Base-by-base conservation (phyloP, 2,329 filamentous ascomycete genomes). In the Botrytis elliptica region DNA sequence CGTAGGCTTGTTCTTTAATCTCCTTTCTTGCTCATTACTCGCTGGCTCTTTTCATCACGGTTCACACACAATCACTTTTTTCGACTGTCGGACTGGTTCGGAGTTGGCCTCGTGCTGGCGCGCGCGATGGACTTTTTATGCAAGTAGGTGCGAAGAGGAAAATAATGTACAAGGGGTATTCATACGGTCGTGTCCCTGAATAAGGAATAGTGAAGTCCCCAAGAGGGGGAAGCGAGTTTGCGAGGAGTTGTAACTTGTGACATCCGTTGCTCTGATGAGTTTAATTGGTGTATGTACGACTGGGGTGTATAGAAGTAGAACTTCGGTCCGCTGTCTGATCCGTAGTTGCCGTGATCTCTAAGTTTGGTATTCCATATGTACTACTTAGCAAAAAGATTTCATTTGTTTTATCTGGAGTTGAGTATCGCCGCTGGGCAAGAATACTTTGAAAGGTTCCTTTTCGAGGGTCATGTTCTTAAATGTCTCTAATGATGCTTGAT, bases 221-320 rank as follows among this genome's bases (percentile, higher is more conserved):
- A 70, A 70, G 49, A 66, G 70, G 29, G 62, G 70, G 70, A 67
- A 72, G 70, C 70, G 70, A 72, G 46, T 46, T 66, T 25, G 69
- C 40, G 59, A 64, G n/a, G 36, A 67, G 25, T 44, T 57, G 66
- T 69, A 38, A 72, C 62, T 44, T 57, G 66, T 69, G 66, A 72
- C 62, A 72, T 60, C 70, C 63, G 63, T 68, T 68, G 33, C 46
- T 36, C 33, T 25, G 36, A 42, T n/a, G 46, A 57, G n/a, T 72
- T 60, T 49, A 46, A 72, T 72, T 72, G 70, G 70, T 72, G 63
- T 72, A 33, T 46, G 70, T 72, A 60, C 70, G 70, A 72, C 52
- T 16, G 33, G 63, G 63, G 63, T 64, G 40, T 68, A 38, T 60
- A 20, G 29, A 68, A 60, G 44, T 42, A 57, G 59, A 55, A 57